These are phyloP conservation scores for Nemania bipapillata DNA, from an alignment of 2,329 filamentous ascomycete species.

Conservation along the genomic window DNA sequence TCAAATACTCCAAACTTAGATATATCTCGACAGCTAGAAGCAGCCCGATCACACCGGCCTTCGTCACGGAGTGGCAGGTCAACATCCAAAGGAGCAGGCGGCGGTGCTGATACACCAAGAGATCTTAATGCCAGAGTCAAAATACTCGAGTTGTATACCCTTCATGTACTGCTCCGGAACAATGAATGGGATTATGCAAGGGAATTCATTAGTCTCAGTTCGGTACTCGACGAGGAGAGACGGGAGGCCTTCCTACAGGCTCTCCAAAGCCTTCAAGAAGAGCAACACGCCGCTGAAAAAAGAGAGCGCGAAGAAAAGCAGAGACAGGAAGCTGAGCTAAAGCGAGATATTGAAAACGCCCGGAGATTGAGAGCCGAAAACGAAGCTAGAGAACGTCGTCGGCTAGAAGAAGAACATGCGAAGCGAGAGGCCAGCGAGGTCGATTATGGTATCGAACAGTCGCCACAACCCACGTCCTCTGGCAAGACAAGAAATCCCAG, in stretches of 20 bases:
- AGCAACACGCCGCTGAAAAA: constrained; percentile 77
- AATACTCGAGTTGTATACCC: constrained; percentile 92
- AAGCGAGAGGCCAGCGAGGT: constrained; percentile 67
- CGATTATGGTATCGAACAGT: constrained; percentile 75
- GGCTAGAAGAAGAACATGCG: constrained; percentile 65
- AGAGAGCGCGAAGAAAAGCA: constrained; percentile 69
- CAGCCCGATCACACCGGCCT: constrained; percentile 52
- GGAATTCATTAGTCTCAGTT: constrained; percentile 87
- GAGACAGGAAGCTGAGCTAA: constrained; percentile 67
- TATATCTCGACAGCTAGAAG: constrained; percentile 71
- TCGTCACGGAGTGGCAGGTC: constrained; percentile 51
- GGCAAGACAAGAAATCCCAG: constrained; percentile 51
- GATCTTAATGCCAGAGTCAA: constrained; percentile 87
- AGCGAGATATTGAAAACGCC: constrained; percentile 67
- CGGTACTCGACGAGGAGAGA: constrained; percentile 90
- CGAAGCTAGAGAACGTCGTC: constrained; percentile 64
- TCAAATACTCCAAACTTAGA: constrained; percentile 78
- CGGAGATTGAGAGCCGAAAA: constrained; percentile 67
- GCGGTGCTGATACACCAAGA: constrained; percentile 82
- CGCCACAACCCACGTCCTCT: constrained; percentile 55
- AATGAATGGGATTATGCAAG: constrained; percentile 95
- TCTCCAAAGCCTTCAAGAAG: constrained; percentile 83
- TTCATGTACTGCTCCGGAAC: constrained; percentile 93
- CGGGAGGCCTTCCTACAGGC: constrained; percentile 89
- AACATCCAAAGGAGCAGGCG: constrained; percentile 59